Percentiles rank a stretch among this genome's conserved stretches.
Evolutionary conservation across 768 basidiomycete genomes (phyloP).

Genomic region (Jaapia argillacea): DNA sequence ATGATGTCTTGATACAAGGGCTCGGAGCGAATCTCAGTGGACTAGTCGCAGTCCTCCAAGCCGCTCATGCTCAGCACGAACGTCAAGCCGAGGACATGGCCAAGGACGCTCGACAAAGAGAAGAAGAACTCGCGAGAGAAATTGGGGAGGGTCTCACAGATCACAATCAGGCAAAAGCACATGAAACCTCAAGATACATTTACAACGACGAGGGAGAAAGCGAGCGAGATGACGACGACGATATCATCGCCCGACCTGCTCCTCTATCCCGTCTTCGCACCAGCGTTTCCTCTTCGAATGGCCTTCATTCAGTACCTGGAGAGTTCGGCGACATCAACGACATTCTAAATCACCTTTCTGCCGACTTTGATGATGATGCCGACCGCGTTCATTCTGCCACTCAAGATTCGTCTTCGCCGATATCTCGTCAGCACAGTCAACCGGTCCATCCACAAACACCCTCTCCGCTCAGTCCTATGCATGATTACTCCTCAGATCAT

Average conservation of each 20-base stretch:
- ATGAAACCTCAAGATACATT: slow-evolving; percentile 18
- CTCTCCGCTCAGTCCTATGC: background rate
- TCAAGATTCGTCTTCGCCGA: background rate
- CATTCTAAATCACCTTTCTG: slow-evolving; percentile 63
- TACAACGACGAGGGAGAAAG: slow-evolving; percentile 26
- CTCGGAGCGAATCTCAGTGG: slow-evolving; percentile 51
- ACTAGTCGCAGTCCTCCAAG: slow-evolving; percentile 73
- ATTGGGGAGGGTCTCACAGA: too few relatives aligned
- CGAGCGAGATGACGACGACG: slow-evolving; percentile 3
- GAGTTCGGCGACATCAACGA: slow-evolving; percentile 69
- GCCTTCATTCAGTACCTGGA: too few relatives aligned
- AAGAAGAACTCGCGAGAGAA: slow-evolving; percentile 32
- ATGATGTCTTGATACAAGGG: slow-evolving; percentile 16
- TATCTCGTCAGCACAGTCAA: background rate
- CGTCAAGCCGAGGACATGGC: slow-evolving; percentile 25
- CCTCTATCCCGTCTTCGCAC: background rate
- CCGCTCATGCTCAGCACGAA: slow-evolving; percentile 44
- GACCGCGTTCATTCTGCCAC: slow-evolving; percentile 11
- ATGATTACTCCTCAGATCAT: background rate
- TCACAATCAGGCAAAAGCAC: too few relatives aligned
- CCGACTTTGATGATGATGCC: slow-evolving; percentile 54
- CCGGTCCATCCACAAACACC: background rate
- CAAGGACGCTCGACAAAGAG: slow-evolving; percentile 34
- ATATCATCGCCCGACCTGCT: background rate
- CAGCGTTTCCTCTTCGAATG: too few relatives aligned